Conservation (phyloP, 148 eudicot species). For the Diospyros kaki region DNA sequence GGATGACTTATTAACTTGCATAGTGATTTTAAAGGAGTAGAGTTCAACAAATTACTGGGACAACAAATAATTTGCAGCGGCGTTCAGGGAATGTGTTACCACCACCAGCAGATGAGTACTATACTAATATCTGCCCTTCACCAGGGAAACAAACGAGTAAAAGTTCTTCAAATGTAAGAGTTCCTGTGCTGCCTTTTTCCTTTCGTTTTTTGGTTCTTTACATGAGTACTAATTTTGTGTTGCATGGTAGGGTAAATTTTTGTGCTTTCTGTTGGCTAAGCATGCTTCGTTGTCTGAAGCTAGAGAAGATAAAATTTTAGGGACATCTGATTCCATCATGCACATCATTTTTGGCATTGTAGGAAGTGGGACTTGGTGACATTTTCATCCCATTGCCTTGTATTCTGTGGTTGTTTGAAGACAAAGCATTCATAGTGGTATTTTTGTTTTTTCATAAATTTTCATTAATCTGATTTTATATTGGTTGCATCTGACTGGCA, state of each 20-base stretch:
- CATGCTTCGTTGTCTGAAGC: neutral
- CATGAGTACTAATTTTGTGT: neutral
- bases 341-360: neutral
- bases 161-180: conserved; percentile 47
- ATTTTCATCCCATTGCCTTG: neutral
- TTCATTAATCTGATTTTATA: conserved; percentile 2
- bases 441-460: no score
- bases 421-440: conserved; percentile 12
- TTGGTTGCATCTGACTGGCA: conserved; percentile 29
- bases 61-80: conserved; percentile 40
- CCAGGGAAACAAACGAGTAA: conserved; percentile 31
- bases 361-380: neutral
- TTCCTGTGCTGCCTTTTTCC: conserved; percentile 1
- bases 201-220: neutral
- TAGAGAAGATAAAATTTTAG: neutral
- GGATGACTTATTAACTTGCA: conserved; percentile 17
- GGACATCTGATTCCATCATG: neutral
- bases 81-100: conserved; percentile 54
- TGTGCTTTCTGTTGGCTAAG: neutral
- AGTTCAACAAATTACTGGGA: conserved; percentile 52
- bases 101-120: conserved; percentile 52
- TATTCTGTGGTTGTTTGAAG: conserved; percentile 8
- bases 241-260: neutral
- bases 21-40: conserved; percentile 36
- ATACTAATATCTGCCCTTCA: conserved; percentile 27